phyloP scores from a whole-genome alignment of 306 rosid species.

The Trifolium pratense region DNA sequence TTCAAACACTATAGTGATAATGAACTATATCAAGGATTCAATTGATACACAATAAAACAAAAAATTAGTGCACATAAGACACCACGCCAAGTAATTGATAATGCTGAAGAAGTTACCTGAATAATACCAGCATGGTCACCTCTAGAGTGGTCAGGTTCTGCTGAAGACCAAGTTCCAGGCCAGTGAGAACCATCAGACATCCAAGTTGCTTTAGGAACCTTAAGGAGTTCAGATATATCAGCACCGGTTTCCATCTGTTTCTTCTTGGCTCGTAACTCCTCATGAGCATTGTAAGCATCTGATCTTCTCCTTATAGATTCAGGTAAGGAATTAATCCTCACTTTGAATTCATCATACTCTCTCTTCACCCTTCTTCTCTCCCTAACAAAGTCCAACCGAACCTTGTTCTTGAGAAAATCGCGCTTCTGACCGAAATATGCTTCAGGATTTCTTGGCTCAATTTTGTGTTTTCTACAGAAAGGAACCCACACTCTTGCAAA shows the following conservation, averaged over 20 bases:
- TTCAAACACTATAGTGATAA: not conserved
- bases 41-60: not conserved
- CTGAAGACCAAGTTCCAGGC: slow-evolving; percentile 90
- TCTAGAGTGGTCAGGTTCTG: slow-evolving; percentile 74
- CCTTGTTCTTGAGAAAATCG: slow-evolving; percentile 81
- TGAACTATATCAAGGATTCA: not conserved
- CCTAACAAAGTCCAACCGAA: slow-evolving; percentile 80
- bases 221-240: slow-evolving; percentile 55
- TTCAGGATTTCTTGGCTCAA: slow-evolving; percentile 84
- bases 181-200: slow-evolving; percentile 94
- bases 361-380: slow-evolving; percentile 87
- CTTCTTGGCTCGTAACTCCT: slow-evolving; percentile 78
- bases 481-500: slow-evolving; percentile 85
- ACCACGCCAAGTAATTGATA: not conserved
- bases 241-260: slow-evolving; percentile 73
- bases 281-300: slow-evolving; percentile 87
- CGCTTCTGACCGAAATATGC: slow-evolving; percentile 85
- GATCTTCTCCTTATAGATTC: slow-evolving; percentile 87
- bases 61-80: not conserved
- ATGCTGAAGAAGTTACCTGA: slow-evolving; percentile 57
- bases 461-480: slow-evolving; percentile 72
- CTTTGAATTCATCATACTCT: slow-evolving; percentile 87
- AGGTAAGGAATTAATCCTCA: slow-evolving; percentile 76
- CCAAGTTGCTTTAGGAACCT: slow-evolving; percentile 79
- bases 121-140: slow-evolving; percentile 89